Evolutionary conservation across 1,284 basidiomycete genomes (phyloP).

Genomic region (Calocybe gambosa): DNA sequence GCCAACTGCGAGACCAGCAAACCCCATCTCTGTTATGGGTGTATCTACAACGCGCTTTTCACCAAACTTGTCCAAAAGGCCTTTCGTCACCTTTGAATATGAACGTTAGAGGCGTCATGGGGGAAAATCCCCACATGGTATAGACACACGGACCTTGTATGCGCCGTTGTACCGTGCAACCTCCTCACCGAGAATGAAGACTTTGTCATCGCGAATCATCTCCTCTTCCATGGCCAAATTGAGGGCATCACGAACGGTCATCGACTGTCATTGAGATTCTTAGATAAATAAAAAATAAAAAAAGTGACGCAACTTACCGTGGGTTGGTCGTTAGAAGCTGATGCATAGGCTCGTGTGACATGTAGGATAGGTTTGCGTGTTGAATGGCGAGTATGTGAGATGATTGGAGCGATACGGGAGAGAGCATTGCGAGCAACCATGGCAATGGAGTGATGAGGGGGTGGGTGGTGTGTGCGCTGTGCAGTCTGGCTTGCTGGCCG

Average conservation of each 20-base stretch:
- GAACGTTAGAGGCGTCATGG: neutral
- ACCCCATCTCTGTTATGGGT: slow-evolving; percentile 98
- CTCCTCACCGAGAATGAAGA: slow-evolving; percentile 97
- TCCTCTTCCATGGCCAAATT: slow-evolving; percentile 99
- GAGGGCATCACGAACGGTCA: slow-evolving; percentile 98
- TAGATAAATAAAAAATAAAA: slow-evolving; percentile 10
- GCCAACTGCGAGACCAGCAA: slow-evolving; percentile 94
- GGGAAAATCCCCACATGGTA: neutral
- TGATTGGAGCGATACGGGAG: slow-evolving; percentile 57
- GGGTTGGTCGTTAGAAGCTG: slow-evolving; percentile 49
- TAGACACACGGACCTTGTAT: slow-evolving; percentile 80
- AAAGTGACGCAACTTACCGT: slow-evolving; percentile 36
- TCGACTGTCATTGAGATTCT: slow-evolving; percentile 44
- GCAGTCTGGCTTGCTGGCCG: slow-evolving; percentile 13
- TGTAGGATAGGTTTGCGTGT: slow-evolving; percentile 35
- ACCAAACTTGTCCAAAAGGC: slow-evolving; percentile 98
- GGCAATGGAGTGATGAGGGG: slow-evolving; percentile 20
- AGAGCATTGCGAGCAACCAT: slow-evolving; percentile 65
- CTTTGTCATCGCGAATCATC: slow-evolving; percentile 93
- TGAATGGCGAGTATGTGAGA: slow-evolving; percentile 40
- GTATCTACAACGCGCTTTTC: slow-evolving; percentile 98
- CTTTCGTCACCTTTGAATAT: slow-evolving; percentile 89
- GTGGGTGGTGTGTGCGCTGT: too few relatives aligned
- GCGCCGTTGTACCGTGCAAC: slow-evolving; percentile 99
- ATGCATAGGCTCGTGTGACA: slow-evolving; percentile 55